Evolutionary conservation across 2,329 filamentous ascomycete genomes (phyloP), one percentile per base, ranked within the genome.

Genomic region (Aspergillus sergii): DNA sequence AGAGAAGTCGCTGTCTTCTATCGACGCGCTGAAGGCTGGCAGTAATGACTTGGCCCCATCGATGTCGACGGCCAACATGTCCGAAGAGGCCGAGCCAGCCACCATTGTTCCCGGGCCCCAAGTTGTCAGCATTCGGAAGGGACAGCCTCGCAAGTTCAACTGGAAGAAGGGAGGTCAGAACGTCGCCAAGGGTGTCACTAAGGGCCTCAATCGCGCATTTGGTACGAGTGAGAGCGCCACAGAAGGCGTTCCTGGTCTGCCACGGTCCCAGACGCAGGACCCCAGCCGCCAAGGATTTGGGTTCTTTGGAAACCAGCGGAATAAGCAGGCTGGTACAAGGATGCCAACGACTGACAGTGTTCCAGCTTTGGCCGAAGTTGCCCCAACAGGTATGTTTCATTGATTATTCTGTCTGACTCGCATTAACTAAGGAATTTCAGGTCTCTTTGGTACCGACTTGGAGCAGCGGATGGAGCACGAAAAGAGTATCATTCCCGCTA

Each of bases 91-190:
- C 10, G 88, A 89, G 67, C 81, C 84, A 16, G 81, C 82, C 8
- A 85, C 85, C 0, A 79, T 90, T 56, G 77, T 88, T 66, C 84
- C 88, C 32, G 91, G 92, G 2, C 94, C 95, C n/a, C 95, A 96
- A 64, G 91, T 98, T 39, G 91, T 98, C 64, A 96, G 95, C 72
- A 96, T 98, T 66, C 89, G 93, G 71, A 98, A 97, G 81, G 93
- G 91, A 34, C 93, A 97, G 75, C 89, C 91, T 59, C 96, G 93
- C 82, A 98, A 97, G 78, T 97, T 97, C 81, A 97, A 97, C 81
- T 98, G 95, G 94, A 97, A 97, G 85, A 97, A 96, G 83, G 93
- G 93, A 45, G 92, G 92, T 45, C 94, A 96, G 79, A 94, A 92
- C 61, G 90, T 98, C 71, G 94, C 94, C 32, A 96, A 97, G 78